These are phyloP conservation scores for Suhomyces pyralidae DNA, from an alignment of 805 yeast species.

Conservation along the genomic window DNA sequence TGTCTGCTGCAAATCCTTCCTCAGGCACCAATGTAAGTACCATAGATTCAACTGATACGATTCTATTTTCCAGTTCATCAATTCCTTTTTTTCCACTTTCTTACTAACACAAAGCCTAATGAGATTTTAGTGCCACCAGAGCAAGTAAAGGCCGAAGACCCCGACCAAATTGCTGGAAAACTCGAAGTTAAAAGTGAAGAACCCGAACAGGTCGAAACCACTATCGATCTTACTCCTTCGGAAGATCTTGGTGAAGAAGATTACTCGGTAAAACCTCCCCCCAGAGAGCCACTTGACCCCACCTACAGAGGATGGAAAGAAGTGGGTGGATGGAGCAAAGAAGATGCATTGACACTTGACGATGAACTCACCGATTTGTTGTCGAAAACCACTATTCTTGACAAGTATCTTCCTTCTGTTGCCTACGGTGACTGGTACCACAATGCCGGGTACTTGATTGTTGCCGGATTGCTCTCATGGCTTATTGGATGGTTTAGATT, in stretches of 20 bases:
- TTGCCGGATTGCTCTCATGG: slow-evolving; percentile 74
- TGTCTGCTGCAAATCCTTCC: neutral
- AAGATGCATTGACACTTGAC: slow-evolving; percentile 59
- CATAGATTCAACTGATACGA: neutral
- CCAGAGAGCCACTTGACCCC: slow-evolving; percentile 57
- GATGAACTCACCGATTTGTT: slow-evolving; percentile 73
- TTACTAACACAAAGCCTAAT: slow-evolving; percentile 27
- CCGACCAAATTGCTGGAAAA: neutral
- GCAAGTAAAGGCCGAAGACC: slow-evolving; percentile 15
- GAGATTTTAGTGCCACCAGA: slow-evolving; percentile 35
- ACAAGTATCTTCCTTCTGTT: slow-evolving; percentile 67
- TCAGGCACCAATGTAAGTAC: slow-evolving; percentile 8
- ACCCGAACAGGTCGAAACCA: neutral
- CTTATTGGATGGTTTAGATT: slow-evolving; percentile 72
- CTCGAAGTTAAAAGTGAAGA: slow-evolving; percentile 3
- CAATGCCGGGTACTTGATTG: slow-evolving; percentile 65
- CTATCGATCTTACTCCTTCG: slow-evolving; percentile 28
- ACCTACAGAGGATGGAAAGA: slow-evolving; percentile 93
- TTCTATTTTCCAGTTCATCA: neutral
- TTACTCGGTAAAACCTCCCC: slow-evolving; percentile 34
- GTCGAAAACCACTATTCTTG: slow-evolving; percentile 69
- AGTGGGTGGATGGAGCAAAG: slow-evolving; percentile 80
- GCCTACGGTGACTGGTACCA: slow-evolving; percentile 97
- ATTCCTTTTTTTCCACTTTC: neutral
- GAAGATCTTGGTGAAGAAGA: slow-evolving; percentile 36